phyloP scores from a whole-genome alignment of 2,329 filamentous ascomycete genomes.

The Hawksworthiomyces lignivorus region DNA sequence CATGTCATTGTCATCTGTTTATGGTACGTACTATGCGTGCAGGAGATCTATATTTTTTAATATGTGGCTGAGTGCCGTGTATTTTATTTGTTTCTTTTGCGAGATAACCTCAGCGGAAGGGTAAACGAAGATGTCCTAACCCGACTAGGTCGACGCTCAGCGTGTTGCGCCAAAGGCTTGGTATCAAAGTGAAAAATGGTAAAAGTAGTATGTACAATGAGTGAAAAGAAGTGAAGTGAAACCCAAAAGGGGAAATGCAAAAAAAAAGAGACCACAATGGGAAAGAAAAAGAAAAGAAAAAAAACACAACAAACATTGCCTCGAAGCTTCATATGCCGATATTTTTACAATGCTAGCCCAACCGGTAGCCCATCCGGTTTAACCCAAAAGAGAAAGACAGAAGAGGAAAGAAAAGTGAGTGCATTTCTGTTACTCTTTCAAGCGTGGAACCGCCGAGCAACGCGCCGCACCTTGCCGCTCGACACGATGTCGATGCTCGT shows the following conservation, averaged over 20 bases:
- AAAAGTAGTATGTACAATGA: background rate
- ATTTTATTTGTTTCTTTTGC: too few species aligned
- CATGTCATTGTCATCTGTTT: too few species aligned
- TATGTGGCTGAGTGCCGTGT: too few species aligned
- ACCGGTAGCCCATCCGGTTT: background rate
- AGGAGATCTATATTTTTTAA: too few species aligned
- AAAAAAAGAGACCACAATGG: background rate
- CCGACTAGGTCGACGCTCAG: conserved; percentile 5
- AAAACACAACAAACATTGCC: background rate
- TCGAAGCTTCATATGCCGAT: background rate
- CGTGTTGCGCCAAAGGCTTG: background rate
- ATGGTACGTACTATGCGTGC: too few species aligned
- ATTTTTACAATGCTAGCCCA: too few species aligned
- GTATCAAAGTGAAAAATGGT: background rate
- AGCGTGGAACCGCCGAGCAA: conserved; percentile 16
- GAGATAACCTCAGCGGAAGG: too few species aligned
- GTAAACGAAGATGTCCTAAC: background rate
- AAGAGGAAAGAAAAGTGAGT: background rate
- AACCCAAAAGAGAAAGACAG: background rate
- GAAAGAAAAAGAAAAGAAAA: conserved; percentile 2
- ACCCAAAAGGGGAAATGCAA: background rate
- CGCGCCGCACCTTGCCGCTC: conserved; percentile 18
- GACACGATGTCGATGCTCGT: conserved; percentile 18
- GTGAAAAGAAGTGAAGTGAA: background rate
- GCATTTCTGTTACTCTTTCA: conserved; percentile 5